phyloP scores from a whole-genome alignment of 208 protist species.

The Trypanosoma mega region DNA sequence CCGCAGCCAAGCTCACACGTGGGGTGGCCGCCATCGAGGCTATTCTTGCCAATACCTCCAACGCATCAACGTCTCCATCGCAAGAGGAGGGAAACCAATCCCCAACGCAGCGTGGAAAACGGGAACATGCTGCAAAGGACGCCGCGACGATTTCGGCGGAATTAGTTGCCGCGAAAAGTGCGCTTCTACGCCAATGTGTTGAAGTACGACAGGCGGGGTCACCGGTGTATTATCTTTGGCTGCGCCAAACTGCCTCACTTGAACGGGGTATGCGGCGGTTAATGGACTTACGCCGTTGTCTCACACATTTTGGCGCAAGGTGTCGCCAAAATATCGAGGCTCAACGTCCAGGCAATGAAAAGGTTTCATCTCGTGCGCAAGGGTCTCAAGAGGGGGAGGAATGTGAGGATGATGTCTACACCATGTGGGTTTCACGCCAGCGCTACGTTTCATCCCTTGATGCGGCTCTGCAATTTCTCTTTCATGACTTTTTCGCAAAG shows the following conservation, averaged over 20 bases:
- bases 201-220: slow-evolving; percentile 46
- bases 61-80: no score
- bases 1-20: slow-evolving; percentile 28
- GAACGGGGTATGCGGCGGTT: slow-evolving; percentile 63
- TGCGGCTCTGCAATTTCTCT: slow-evolving; percentile 48
- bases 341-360: slow-evolving; percentile 1
- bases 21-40: slow-evolving; percentile 12
- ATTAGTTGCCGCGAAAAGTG: slow-evolving; percentile 37
- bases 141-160: slow-evolving; percentile 15
- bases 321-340: slow-evolving; percentile 8
- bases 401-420: background rate
- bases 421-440: slow-evolving; percentile 42
- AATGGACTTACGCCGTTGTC: slow-evolving; percentile 65
- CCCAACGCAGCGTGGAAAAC: slow-evolving; percentile 11
- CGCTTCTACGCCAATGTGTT: slow-evolving; percentile 54
- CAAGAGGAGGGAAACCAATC: no score
- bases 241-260: slow-evolving; percentile 64
- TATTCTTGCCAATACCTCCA: slow-evolving; percentile 3
- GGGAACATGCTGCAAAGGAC: slow-evolving; percentile 10
- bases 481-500: slow-evolving; percentile 77
- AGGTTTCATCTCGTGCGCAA: background rate
- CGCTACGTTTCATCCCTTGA: slow-evolving; percentile 60
- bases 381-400: background rate
- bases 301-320: slow-evolving; percentile 17
- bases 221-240: slow-evolving; percentile 74